Conservation (phyloP, 2,329 filamentous ascomycete genomes). For the Colletotrichum lindemuthianum region DNA sequence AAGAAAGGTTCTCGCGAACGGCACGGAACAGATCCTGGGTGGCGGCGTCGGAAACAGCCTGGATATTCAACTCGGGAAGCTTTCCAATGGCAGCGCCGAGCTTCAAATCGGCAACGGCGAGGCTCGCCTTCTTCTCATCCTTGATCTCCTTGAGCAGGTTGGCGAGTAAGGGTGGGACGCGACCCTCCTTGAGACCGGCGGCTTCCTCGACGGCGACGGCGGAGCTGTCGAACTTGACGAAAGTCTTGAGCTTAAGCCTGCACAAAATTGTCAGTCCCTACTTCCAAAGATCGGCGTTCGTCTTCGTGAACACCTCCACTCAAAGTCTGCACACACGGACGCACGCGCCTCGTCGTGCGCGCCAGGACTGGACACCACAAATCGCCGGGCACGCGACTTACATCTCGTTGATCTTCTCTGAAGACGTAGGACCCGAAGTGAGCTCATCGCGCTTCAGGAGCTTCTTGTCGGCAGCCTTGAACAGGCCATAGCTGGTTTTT, state of each 20-base stretch:
- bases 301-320: background rate
- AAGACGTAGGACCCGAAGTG: constrained; percentile 76
- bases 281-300: background rate
- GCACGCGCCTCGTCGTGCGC: constrained; percentile 5
- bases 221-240: constrained; percentile 96
- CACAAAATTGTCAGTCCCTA: constrained; percentile 25
- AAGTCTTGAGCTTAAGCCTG: constrained; percentile 95
- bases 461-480: constrained; percentile 99
- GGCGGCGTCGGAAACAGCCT: constrained; percentile 80
- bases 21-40: constrained; percentile 93
- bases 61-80: constrained; percentile 85
- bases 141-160: constrained; percentile 89
- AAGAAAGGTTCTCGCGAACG: constrained; percentile 89
- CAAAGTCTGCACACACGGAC: constrained; percentile 3
- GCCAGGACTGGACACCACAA: constrained; percentile 22
- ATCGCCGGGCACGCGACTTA: constrained; percentile 58
- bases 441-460: constrained; percentile 89
- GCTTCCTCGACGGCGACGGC: constrained; percentile 91
- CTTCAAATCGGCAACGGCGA: constrained; percentile 94
- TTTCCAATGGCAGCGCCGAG: constrained; percentile 92
- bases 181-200: constrained; percentile 83
- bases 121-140: constrained; percentile 95
- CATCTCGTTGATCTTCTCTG: constrained; percentile 88
- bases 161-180: constrained; percentile 88
- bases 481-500: constrained; percentile 85